phyloP scores from a whole-genome alignment of 2,329 filamentous ascomycete species.

The Penicillium italicum region DNA sequence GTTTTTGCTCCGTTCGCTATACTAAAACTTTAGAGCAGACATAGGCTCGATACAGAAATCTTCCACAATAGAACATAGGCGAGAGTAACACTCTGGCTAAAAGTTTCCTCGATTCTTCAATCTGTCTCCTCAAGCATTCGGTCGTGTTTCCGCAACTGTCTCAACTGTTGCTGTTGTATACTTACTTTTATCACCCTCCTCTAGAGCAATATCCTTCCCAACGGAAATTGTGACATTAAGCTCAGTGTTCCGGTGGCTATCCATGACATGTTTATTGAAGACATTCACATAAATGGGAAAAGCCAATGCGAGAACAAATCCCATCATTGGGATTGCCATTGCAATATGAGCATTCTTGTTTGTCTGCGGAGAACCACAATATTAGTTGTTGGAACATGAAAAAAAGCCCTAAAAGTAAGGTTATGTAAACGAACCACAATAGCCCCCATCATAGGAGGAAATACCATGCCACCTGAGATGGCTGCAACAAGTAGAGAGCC shows the following conservation, averaged over 20 bases:
- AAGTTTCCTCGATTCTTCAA: neutral
- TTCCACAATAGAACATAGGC: conserved; percentile 4
- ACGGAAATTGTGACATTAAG: conserved; percentile 13
- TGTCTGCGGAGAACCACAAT: conserved; percentile 10
- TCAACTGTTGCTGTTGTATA: conserved; percentile 4
- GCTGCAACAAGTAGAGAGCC: conserved; percentile 65
- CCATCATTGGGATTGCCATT: conserved; percentile 27
- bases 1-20: conserved; percentile 23
- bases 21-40: conserved; percentile 29
- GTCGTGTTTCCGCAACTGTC: neutral
- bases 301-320: conserved; percentile 22
- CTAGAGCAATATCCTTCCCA: conserved; percentile 16
- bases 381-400: neutral
- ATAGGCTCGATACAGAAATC: conserved; percentile 30
- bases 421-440: conserved; percentile 47
- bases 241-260: conserved; percentile 23
- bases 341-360: conserved; percentile 22
- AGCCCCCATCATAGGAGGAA: conserved; percentile 64
- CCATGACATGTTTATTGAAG: conserved; percentile 24
- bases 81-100: neutral
- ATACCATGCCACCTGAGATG: conserved; percentile 65
- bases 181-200: conserved; percentile 8
- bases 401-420: neutral
- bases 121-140: neutral
- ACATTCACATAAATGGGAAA: conserved; percentile 30